Base-by-base conservation (phyloP, 371 early-diverging fungal genomes). In the Mortierella sp. region DNA sequence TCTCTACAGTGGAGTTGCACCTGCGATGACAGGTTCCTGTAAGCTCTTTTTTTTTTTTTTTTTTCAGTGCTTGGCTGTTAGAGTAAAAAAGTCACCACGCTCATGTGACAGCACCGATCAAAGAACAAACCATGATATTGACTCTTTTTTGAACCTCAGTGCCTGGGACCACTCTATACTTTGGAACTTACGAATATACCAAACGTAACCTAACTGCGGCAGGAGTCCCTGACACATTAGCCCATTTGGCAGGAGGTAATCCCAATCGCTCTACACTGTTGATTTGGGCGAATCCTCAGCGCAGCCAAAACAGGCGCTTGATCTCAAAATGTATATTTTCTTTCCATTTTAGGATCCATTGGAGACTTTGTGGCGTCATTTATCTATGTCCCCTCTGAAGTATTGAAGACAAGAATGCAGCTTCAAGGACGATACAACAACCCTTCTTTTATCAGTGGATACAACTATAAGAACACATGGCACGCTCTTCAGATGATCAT, bases 351-450 rank as follows among this genome's bases (percentile, higher is more conserved):
- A 79, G 83, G 82, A 56, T 89, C 90, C 1, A 45, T 92, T 23
- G 95, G 91, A 43, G 95, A 94, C 73, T 72, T 92, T n/a, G 75
- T 85, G 45, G 93, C 90, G n/a, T 89, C 90, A 7, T 60, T 91
- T 56, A 80, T 93, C 21, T 94, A 92, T 82, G 95, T 94, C 0
- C 93, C 93, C 6, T 90, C 91, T 0, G 93, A 93, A 75, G 93
- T 94, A 5, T 68, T 94, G 46, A 94, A 94, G 75, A 93, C 93
- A 1, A 83, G 95, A 58, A 81, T 94, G 84, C 95, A 94, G 70
- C 75, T 94, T 28, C 94, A 94, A 64, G 94, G 94, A 11, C 84
- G 88, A 64, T 92, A 92, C 68, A 92, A 91, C 61, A 93, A 93
- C 75, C 91, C 93, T 21, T 87, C 91, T 61, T 91, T 91, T 72